A percentile compares a stretch with the other conserved stretches of the same genome.
Evolutionary conservation across 768 basidiomycete species (phyloP).

Genomic region (Myochromella boudieri): DNA sequence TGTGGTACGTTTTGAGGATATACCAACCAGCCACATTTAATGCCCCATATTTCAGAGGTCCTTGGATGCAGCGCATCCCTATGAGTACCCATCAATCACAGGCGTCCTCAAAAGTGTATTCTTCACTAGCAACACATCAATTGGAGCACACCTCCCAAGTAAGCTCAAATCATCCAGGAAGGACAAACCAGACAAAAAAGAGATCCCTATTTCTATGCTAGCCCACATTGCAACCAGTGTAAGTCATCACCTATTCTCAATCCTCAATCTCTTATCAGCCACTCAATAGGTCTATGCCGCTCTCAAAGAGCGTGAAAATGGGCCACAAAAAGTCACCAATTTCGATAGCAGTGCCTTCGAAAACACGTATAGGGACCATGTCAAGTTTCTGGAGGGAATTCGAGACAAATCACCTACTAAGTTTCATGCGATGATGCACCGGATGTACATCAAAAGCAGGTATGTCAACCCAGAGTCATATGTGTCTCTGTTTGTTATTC

Average conservation of each 20-base stretch:
- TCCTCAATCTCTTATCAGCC: neutral
- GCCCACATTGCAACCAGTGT: slow-evolving; percentile 1
- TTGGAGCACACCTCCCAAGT: slow-evolving; percentile 4
- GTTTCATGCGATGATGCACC: slow-evolving; percentile 8
- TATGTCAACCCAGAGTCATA: no score
- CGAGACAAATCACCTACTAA: neutral
- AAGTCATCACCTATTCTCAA: neutral
- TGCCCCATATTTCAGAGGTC: neutral
- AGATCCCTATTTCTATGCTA: slow-evolving; percentile 6
- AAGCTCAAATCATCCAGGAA: slow-evolving; percentile 4
- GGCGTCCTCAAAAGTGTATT: neutral
- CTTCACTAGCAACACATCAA: neutral
- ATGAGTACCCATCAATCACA: neutral
- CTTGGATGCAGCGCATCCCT: slow-evolving; percentile 1
- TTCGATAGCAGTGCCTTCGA: neutral
- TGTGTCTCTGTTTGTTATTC: no score
- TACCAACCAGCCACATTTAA: neutral
- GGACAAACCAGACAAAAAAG: slow-evolving; percentile 6
- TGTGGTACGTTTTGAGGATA: neutral
- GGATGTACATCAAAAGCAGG: no score
- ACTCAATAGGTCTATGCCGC: slow-evolving; percentile 2
- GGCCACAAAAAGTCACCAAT: neutral
- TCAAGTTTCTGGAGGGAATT: neutral
- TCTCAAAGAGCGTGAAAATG: neutral
- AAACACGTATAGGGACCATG: slow-evolving; percentile 3